Evolutionary conservation across 2,329 filamentous ascomycete species (phyloP).

Genomic region (Alternaria gansuensis): DNA sequence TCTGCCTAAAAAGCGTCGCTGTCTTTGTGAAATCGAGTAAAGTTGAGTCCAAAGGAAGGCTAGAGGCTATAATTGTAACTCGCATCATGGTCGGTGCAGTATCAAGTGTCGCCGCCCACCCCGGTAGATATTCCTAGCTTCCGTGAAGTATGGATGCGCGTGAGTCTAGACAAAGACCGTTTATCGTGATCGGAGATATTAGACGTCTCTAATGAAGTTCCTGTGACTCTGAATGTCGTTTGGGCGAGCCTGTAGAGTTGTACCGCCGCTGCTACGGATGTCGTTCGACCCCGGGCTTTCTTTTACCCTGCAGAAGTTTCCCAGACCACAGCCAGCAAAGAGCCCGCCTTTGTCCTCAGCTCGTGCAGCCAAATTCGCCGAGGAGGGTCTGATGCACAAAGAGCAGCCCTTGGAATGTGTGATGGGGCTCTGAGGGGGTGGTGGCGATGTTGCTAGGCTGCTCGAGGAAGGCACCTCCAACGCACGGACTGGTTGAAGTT

Average conservation of each 20-base stretch:
- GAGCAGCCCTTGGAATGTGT: background rate
- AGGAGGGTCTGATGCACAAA: background rate
- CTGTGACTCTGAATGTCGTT: background rate
- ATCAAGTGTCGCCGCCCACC: background rate
- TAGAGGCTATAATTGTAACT: background rate
- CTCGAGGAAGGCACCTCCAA: background rate
- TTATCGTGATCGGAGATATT: background rate
- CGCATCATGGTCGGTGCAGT: too few species aligned
- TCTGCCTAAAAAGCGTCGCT: background rate
- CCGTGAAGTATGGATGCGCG: background rate
- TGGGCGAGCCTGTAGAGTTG: background rate
- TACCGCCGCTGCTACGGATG: background rate
- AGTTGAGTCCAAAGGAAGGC: background rate
- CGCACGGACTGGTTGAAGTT: constrained; percentile 13
- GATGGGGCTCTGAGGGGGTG: background rate
- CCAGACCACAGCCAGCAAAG: background rate
- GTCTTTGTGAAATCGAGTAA: background rate
- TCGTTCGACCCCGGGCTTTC: constrained; percentile 2
- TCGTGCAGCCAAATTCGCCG: background rate
- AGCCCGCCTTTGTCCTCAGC: background rate
- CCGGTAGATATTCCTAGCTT: background rate
- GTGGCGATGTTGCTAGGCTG: background rate
- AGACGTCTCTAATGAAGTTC: background rate
- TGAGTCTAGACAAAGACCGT: background rate
- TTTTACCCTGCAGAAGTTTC: constrained; percentile 4